These are phyloP conservation scores for Camelina laxa DNA, from an alignment of 345 rosid species.

Conservation along the genomic window DNA sequence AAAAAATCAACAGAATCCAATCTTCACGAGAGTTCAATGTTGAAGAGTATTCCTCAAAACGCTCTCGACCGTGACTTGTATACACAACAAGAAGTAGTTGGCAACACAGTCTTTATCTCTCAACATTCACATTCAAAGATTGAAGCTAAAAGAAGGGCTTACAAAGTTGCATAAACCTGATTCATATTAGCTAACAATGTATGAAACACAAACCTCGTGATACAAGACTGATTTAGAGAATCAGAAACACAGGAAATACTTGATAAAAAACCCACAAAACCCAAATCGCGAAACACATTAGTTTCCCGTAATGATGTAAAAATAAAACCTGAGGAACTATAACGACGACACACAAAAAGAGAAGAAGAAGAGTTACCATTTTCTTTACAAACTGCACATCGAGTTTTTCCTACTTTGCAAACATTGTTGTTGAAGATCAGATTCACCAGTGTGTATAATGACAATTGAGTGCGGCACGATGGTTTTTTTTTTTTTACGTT, in stretches of 20 bases:
- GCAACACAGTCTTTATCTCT: conserved; percentile 23
- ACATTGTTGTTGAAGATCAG: conserved; percentile 3
- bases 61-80: conserved; percentile 6
- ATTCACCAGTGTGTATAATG: conserved; percentile 8
- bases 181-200: not conserved
- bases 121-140: conserved; percentile 6
- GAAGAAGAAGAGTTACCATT: conserved; percentile 18
- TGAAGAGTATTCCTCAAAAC: conserved; percentile 6
- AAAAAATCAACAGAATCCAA: not conserved
- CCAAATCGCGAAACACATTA: conserved; percentile 3
- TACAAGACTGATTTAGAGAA: conserved; percentile 29
- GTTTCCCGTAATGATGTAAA: not conserved
- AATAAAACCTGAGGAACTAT: not conserved
- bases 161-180: conserved; percentile 12
- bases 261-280: conserved; percentile 13
- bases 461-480: not conserved
- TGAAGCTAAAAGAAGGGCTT: not conserved
- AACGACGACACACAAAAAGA: not conserved
- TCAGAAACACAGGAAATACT: not conserved
- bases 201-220: conserved; percentile 33
- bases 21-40: conserved; percentile 33
- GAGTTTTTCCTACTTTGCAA: conserved; percentile 1
- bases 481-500: not conserved
- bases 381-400: conserved; percentile 16
- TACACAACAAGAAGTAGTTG: conserved; percentile 30